Evolutionary conservation across 108 stramenopile genomes (phyloP), one percentile per base, ranked within the genome.

Genomic region (Nitzschia sp.): DNA sequence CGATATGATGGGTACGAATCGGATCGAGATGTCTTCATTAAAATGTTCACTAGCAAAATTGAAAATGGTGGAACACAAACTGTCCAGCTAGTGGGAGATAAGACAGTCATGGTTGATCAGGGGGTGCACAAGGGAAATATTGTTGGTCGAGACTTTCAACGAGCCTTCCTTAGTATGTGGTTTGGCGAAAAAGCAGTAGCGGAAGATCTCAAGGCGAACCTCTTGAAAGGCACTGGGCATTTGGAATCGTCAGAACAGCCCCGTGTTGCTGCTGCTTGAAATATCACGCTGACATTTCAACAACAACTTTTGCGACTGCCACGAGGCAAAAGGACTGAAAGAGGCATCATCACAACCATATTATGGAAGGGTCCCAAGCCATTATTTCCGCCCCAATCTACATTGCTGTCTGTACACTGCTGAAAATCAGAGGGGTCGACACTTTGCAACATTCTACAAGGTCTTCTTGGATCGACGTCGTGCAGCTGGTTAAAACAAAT

Each of bases 101-200:
- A 71, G 25, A 78, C 77, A 15, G 42, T 61, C 35, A 56, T 78
- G 55, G 46, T 72, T 38, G 71, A 78, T 59, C 77, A 78, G 54
- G 77, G 77, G 1, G 28, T 35, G 23, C 30, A 47, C 23, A 70
- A 59, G 56, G 77, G 77, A 24, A 54, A 29, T 8, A 67, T 78
- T 24, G 47, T 9, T 2, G 71, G 77, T 24, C 34, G 59, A 18
- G 54, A 78, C 25, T 78, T 78, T 45, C 77, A 78, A 60, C 35
- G 57, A 17, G 51, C 71, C 34, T 78, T 78, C 45, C 36, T 78
- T 27, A 78, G 70, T 59, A 78, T 78, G 77, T 78, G 77, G 77
- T 71, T 78, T 66, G 77, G 77, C n/a, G 35, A 54, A 29, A 46
- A 36, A 26, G 63, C 70, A 17, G 77, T 78, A 42, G 35, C 70